Conservation (phyloP, 2,329 filamentous ascomycete genomes). For the Arthrinium puccinioides region DNA sequence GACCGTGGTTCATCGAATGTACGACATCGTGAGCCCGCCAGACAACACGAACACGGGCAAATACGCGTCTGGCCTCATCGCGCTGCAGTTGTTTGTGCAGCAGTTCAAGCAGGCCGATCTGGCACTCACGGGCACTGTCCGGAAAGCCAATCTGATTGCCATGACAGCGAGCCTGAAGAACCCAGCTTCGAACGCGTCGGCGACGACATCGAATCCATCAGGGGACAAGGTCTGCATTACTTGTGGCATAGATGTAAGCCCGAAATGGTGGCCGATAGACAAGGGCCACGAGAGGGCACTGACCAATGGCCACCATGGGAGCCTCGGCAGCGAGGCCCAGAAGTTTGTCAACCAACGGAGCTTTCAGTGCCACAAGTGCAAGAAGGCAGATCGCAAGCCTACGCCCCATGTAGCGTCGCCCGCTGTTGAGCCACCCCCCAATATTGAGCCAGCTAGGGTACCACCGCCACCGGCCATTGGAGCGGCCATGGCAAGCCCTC, state of each 20-base stretch:
- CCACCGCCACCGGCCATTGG: slow-evolving; percentile 19
- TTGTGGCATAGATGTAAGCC: slow-evolving; percentile 63
- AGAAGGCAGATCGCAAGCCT: slow-evolving; percentile 43
- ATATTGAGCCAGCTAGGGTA: slow-evolving; percentile 16
- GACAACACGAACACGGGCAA: slow-evolving; percentile 14
- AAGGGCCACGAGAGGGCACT: slow-evolving; percentile 43
- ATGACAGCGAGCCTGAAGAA: slow-evolving; percentile 46
- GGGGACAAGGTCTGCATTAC: slow-evolving; percentile 53
- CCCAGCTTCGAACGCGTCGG: slow-evolving; percentile 30
- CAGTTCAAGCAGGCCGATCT: slow-evolving; percentile 94
- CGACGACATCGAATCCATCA: slow-evolving; percentile 22
- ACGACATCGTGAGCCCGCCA: slow-evolving; percentile 61
- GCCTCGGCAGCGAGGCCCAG: slow-evolving; percentile 46
- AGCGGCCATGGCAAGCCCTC: slow-evolving; percentile 14
- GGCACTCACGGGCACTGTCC: slow-evolving; percentile 81
- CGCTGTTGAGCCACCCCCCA: slow-evolving; percentile 19
- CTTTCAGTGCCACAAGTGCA: slow-evolving; percentile 73
- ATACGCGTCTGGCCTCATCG: slow-evolving; percentile 54
- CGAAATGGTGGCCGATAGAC: slow-evolving; percentile 63
- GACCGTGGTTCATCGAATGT: slow-evolving; percentile 68
- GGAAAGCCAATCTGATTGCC: slow-evolving; percentile 77
- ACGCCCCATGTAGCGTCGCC: slow-evolving; percentile 20
- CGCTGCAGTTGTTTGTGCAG: slow-evolving; percentile 77
- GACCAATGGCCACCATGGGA: slow-evolving; percentile 43
- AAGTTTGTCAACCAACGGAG: slow-evolving; percentile 53